phyloP scores from a whole-genome alignment of 441 rosid genomes.

The Populus trichocarpa region DNA sequence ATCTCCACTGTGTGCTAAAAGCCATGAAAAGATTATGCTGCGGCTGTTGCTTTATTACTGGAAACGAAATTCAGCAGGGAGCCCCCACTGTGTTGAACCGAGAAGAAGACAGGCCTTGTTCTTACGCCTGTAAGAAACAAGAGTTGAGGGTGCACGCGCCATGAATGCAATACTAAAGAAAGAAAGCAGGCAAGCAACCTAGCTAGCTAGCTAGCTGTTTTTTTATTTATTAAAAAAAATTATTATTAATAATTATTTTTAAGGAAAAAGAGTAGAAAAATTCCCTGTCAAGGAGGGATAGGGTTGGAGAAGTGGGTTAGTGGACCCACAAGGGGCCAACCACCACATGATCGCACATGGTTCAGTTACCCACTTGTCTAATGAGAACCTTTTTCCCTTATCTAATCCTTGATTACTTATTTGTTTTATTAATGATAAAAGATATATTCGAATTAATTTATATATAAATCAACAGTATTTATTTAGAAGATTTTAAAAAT shows the following conservation, averaged over 20 bases:
- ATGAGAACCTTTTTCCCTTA: not conserved
- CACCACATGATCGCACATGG: conserved; percentile 30
- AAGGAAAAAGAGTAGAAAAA: not conserved
- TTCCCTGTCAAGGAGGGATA: not conserved
- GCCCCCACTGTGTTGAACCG: not conserved
- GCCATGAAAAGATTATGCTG: not conserved
- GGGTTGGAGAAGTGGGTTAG: conserved; percentile 12
- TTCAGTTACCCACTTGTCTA: conserved; percentile 14
- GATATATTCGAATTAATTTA: too few relatives aligned
- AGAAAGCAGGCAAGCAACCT: not conserved
- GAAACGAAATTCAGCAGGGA: not conserved
- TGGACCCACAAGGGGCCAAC: conserved; percentile 19
- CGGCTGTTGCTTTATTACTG: not conserved
- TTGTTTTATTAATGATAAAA: not conserved
- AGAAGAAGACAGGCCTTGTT: not conserved
- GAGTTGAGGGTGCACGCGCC: not conserved
- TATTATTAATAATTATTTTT: too few relatives aligned
- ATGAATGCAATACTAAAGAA: not conserved
- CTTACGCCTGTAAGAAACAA: not conserved
- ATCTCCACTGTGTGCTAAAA: not conserved
- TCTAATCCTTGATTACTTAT: conserved; percentile 18
- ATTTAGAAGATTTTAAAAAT: not conserved
- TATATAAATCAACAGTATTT: not conserved
- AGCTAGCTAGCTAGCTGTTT: not conserved
- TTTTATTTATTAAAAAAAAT: not conserved